Evolutionary conservation across 805 yeast species (phyloP).

Genomic region (Brettanomyces custersianus): DNA sequence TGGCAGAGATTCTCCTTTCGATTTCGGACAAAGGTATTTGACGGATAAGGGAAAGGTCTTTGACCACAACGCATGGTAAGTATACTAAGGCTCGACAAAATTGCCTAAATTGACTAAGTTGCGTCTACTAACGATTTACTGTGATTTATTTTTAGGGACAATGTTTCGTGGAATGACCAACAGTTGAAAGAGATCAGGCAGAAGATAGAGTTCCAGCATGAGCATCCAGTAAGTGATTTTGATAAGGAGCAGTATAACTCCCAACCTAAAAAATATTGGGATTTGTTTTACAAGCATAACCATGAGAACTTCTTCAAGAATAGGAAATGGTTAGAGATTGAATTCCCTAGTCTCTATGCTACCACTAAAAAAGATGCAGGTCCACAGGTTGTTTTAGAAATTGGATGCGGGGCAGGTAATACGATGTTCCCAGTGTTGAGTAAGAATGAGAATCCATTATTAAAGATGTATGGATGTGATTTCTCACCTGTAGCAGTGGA

Average conservation of each 20-base stretch:
- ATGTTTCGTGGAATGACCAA: constrained; percentile 95
- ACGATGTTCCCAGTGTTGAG: constrained; percentile 85
- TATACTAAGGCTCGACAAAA: background rate
- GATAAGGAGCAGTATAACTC: constrained; percentile 71
- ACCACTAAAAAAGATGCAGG: constrained; percentile 67
- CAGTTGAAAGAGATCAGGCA: constrained; percentile 48
- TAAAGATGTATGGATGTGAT: constrained; percentile 78
- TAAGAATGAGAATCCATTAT: constrained; percentile 71
- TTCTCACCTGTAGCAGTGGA: constrained; percentile 87
- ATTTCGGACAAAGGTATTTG: constrained; percentile 80
- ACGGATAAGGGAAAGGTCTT: constrained; percentile 74
- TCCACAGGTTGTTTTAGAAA: constrained; percentile 70
- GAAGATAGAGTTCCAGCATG: constrained; percentile 65
- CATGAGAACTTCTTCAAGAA: constrained; percentile 93
- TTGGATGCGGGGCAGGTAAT: constrained; percentile 98
- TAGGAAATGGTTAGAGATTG: constrained; percentile 91
- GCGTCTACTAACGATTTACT: constrained; percentile 8
- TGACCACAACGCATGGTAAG: constrained; percentile 77
- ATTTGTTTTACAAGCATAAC: constrained; percentile 83
- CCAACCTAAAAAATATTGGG: constrained; percentile 94
- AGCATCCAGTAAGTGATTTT: constrained; percentile 78
- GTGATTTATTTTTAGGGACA: constrained; percentile 48
- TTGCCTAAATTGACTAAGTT: background rate
- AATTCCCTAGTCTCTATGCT: constrained; percentile 78
- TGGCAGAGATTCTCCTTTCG: constrained; percentile 84